Conservation (phyloP, 2,329 filamentous ascomycete genomes). For the Xylaria arbuscula region DNA sequence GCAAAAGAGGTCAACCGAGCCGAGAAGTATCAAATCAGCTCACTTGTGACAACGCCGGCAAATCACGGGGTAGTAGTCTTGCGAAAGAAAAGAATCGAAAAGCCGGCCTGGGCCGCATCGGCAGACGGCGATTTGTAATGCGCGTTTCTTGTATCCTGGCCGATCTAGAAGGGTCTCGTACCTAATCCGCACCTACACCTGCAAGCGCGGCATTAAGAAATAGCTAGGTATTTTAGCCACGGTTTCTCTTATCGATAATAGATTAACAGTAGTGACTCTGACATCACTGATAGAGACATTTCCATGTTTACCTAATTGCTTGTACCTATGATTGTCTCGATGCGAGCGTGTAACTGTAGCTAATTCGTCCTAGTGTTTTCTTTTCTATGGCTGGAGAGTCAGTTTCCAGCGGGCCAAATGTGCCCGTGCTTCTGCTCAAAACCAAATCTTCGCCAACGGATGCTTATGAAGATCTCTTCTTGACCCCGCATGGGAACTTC, state of each 20-base stretch:
- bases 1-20: constrained; percentile 13
- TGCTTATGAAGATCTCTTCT: constrained; percentile 77
- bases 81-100: constrained; percentile 9
- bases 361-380: constrained; percentile 1
- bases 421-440: constrained; percentile 79
- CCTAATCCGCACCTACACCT: too few species aligned
- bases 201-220: too few species aligned
- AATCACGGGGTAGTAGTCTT: constrained; percentile 22
- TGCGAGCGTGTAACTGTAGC: not conserved
- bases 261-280: constrained; percentile 3
- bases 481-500: constrained; percentile 53
- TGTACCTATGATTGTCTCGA: too few species aligned
- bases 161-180: too few species aligned
- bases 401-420: constrained; percentile 35
- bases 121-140: constrained; percentile 45
- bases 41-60: constrained; percentile 25
- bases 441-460: constrained; percentile 79
- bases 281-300: constrained; percentile 31
- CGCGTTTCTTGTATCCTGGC: not conserved
- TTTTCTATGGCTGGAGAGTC: constrained; percentile 37
- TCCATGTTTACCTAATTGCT: too few species aligned
- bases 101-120: constrained; percentile 32
- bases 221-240: too few species aligned
- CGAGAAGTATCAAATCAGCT: constrained; percentile 24
- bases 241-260: not conserved